Evolutionary conservation across 2,329 filamentous ascomycete species (phyloP), one percentile per base, ranked within the genome.

Genomic region (Alternaria sp.): DNA sequence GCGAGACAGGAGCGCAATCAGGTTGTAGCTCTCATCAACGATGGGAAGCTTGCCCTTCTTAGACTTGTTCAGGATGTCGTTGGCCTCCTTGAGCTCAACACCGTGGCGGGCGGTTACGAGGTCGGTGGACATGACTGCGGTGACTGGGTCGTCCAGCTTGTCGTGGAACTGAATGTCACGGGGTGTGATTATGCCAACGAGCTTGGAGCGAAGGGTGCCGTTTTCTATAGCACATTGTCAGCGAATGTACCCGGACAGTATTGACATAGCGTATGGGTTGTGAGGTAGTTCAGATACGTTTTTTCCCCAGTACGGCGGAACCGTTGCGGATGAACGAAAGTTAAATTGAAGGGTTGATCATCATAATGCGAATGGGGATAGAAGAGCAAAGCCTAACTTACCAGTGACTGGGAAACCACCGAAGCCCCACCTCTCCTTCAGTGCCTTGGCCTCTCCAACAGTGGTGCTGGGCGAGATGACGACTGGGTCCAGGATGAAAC

Each of bases 321-420:
- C 91, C 90, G 87, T 89, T 96, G 86, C 92, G 92, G 95, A 94
- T 94, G 95, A 99, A 99, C 95, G 95, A 99, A 99, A 99, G 95
- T 98, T 98, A 97, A 90, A 77, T 73, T 51, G 60, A 79, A 79
- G 86, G 84, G 83, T 81, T 85, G 83, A 80, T 87, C 95, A 97
- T 97, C 91, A 93, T 83, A 80, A 70, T 81, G 81, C 77, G 55
- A 51, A 26, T 4, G 17, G 26, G 51, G 50, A 41, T 21, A 26
- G 17, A 54, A 59, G 37, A 63, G 64, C 58, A 60, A 57, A 62
- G 60, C 46, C 56, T 54, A 62, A 62, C 94, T 86, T 84, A 99
- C 96, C 95, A 81, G 95, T 99, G 59, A 99, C 94, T 60, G 95
- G 95, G 82, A 97, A 98, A 72, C 95, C 95, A 76, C 96, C 95